Conservation (phyloP, 2,329 filamentous ascomycete species). For the Cordyceps cateniannulata region DNA sequence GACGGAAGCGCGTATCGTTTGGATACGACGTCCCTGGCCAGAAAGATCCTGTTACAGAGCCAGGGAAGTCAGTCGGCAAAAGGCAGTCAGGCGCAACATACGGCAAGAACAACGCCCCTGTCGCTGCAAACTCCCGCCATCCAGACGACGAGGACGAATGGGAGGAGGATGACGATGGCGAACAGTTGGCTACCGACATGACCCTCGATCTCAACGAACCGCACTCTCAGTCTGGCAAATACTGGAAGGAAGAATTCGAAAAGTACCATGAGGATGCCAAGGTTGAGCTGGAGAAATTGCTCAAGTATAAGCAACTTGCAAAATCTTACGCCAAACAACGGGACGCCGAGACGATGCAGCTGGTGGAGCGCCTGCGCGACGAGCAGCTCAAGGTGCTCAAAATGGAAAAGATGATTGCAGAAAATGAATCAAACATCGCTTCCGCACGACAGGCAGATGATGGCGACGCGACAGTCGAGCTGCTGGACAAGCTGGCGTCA, state of each 20-base stretch:
- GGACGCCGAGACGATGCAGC: constrained; percentile 61
- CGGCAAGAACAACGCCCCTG: not conserved
- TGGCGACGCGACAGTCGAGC: constrained; percentile 35
- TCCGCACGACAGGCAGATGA: constrained; percentile 22
- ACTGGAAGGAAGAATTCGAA: constrained; percentile 75
- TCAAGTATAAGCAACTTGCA: constrained; percentile 72
- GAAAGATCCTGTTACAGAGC: constrained; percentile 20
- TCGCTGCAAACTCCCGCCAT: not conserved
- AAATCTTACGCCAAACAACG: constrained; percentile 75
- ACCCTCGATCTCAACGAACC: constrained; percentile 69
- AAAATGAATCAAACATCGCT: constrained; percentile 52
- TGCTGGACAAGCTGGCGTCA: constrained; percentile 48
- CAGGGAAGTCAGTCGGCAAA: constrained; percentile 28
- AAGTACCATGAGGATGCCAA: constrained; percentile 66
- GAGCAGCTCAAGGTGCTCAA: constrained; percentile 58
- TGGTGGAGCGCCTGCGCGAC: constrained; percentile 59
- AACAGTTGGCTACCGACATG: constrained; percentile 49
- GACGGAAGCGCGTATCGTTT: constrained; percentile 60
- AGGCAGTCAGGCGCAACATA: constrained; percentile 10
- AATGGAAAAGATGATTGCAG: constrained; percentile 57
- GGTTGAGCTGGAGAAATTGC: constrained; percentile 67
- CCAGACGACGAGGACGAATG: constrained; percentile 37
- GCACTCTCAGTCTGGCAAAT: constrained; percentile 66
- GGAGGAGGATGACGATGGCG: constrained; percentile 45
- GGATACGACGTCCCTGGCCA: constrained; percentile 48